Percentiles rank a stretch among this genome's conserved stretches.
These are phyloP conservation scores for Basidiobolus meristosporus DNA, from an alignment of 371 early-diverging fungal species.

Conservation along the genomic window DNA sequence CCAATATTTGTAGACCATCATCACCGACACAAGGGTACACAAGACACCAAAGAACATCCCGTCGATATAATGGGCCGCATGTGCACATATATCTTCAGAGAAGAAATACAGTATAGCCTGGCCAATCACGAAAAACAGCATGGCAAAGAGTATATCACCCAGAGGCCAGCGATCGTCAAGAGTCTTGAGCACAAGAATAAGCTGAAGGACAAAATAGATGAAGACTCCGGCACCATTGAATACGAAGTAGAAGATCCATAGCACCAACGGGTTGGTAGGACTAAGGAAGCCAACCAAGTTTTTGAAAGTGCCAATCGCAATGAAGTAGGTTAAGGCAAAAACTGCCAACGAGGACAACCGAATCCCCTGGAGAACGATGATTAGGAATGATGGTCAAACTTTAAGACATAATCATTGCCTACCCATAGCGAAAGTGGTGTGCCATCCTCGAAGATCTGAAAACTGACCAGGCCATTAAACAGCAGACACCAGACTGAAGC, in stretches of 20 bases:
- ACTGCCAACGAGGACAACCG: constrained; percentile 64
- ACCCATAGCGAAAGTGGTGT: constrained; percentile 80
- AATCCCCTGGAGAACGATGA: constrained; percentile 38
- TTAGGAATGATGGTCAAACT: not conserved
- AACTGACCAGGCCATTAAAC: constrained; percentile 87
- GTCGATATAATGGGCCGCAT: too few species aligned
- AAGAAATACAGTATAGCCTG: constrained; percentile 65
- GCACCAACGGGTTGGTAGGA: constrained; percentile 35
- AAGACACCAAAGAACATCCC: too few species aligned
- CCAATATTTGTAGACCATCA: too few species aligned
- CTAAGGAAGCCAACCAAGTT: constrained; percentile 47
- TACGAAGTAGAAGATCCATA: constrained; percentile 80
- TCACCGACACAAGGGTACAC: too few species aligned
- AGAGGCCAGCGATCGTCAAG: constrained; percentile 93
- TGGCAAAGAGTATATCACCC: constrained; percentile 79
- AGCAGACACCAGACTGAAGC: constrained; percentile 81
- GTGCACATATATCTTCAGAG: constrained; percentile 58
- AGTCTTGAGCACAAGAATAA: constrained; percentile 78
- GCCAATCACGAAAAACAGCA: constrained; percentile 68
- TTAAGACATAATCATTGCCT: constrained; percentile 2
- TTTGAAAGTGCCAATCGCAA: constrained; percentile 71
- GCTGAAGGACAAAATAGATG: constrained; percentile 76
- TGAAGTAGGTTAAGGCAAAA: constrained; percentile 50
- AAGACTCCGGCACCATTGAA: constrained; percentile 63
- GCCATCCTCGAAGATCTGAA: constrained; percentile 94